Conservation (phyloP, 768 basidiomycete species). For the Tephrocybe sp. region DNA sequence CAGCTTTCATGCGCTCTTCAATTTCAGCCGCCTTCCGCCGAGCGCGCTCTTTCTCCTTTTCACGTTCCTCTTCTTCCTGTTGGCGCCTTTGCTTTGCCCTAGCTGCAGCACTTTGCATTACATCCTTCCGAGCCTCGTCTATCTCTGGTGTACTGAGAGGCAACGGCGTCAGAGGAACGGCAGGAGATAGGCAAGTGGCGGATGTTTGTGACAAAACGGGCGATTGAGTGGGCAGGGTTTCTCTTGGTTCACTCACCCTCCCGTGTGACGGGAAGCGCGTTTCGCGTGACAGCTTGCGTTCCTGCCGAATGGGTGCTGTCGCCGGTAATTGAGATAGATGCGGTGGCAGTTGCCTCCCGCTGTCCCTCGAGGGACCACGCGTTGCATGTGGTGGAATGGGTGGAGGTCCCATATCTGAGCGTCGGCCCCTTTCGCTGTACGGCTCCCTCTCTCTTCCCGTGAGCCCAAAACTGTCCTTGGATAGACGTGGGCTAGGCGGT, state of each 20-base stretch:
- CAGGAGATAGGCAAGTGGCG: conserved; percentile 35
- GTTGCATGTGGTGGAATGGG: conserved; percentile 40
- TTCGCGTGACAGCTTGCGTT: conserved; percentile 45
- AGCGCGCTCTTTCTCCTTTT: conserved; percentile 79
- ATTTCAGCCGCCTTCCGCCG: conserved; percentile 76
- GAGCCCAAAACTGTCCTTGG: conserved; percentile 27
- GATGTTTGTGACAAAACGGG: conserved; percentile 44
- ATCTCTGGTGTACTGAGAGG: conserved; percentile 44
- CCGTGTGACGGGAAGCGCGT: conserved; percentile 32
- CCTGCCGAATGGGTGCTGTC: conserved; percentile 22
- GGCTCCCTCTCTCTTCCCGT: conserved; percentile 30
- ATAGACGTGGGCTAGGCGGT: conserved; percentile 36
- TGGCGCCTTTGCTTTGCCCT: conserved; percentile 78
- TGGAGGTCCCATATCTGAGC: conserved; percentile 53
- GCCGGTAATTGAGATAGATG: conserved; percentile 45
- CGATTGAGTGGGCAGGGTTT: conserved; percentile 40
- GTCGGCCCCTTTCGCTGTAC: conserved; percentile 36
- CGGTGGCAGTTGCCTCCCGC: conserved; percentile 55
- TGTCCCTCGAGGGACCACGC: conserved; percentile 36
- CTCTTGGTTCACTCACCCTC: conserved; percentile 21
- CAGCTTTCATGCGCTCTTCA: conserved; percentile 62
- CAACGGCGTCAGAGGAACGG: conserved; percentile 27
- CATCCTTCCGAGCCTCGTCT: conserved; percentile 67
- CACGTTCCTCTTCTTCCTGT: conserved; percentile 81
- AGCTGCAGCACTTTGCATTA: conserved; percentile 85